Evolutionary conservation across 305 asterid genomes (phyloP), one percentile per base, ranked within the genome.

Genomic region (Fraxinus sp.): DNA sequence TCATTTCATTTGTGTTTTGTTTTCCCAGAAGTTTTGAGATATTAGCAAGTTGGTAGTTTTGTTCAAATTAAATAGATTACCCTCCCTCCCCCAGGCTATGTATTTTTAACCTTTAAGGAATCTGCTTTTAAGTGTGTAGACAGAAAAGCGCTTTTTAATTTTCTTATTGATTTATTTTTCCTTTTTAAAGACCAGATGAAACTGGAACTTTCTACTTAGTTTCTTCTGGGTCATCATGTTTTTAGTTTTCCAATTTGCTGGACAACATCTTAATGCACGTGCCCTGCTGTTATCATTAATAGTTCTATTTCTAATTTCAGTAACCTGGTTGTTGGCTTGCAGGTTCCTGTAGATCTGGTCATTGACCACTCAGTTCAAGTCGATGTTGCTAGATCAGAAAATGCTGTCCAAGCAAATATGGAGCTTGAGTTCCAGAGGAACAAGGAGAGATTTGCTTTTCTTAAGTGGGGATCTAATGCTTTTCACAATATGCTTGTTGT

Each of bases 301-400:
- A 6, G 3, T 37, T 46, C 62, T 57, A 71, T 80, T 83, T 66
- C 62, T 49, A 49, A 49, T 49, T 49, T 49, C 20, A 49, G 62
- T 49, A 20, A 16, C 26, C 68, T 18, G 22, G 22, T 16, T 57
- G 68, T 57, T 46, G 26, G 70, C 30, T 79, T 72, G 76, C 82
- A 88, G 91, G 92, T 88, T 18, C 92, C 92, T 57, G 92, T 88
- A 3, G 92, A 90, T 75, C 86, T 90, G 64, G 92, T 90, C 26
- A 87, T 90, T 14, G 92, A 90, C 79, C 92, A 90, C 77, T 90
- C 92, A 4, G 92, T 90, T 66, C 91, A 88, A 80, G 92, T 90
- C 83, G 91, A 90, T 77, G 87, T 90, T 30, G 73, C 90, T 5
- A 79, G 92, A 80, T 80, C 85, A 37, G 90, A 88, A 66, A 88